These are phyloP conservation scores for Microsporum audouinii DNA, from an alignment of 2,329 filamentous ascomycete genomes.

Conservation along the genomic window DNA sequence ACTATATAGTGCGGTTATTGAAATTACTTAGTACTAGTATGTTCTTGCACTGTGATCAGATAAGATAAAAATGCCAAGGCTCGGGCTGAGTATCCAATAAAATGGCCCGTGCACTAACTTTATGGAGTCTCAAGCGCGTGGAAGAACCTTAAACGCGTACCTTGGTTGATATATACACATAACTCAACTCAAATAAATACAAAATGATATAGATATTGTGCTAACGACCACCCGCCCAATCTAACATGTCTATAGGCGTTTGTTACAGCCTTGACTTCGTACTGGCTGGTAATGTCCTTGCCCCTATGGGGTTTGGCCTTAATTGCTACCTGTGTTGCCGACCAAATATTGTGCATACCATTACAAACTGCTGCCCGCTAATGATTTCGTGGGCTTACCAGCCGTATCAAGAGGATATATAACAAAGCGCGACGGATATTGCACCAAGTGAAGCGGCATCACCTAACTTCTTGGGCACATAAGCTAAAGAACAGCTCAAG, in stretches of 20 bases:
- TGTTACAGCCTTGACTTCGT: conserved; percentile 46
- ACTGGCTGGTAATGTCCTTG: conserved; percentile 55
- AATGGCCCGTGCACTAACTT: background rate
- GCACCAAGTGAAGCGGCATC: background rate
- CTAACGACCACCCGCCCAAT: background rate
- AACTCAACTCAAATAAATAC: too few species aligned
- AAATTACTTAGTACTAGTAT: too few species aligned
- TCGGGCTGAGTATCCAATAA: background rate
- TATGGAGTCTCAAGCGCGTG: background rate
- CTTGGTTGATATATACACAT: too few species aligned
- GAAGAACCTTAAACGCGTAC: background rate
- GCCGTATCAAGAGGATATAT: too few species aligned
- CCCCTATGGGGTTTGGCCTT: conserved; percentile 54
- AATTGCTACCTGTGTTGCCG: conserved; percentile 45
- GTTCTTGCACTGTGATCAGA: background rate
- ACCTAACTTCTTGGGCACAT: background rate
- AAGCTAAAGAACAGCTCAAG: background rate
- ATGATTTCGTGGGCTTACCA: too few species aligned
- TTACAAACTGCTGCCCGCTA: too few species aligned
- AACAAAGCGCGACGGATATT: too few species aligned
- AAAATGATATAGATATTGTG: too few species aligned
- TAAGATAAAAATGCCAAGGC: background rate
- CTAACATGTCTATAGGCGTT: conserved; percentile 41
- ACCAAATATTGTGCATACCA: conserved; percentile 19
- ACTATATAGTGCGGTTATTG: too few species aligned